Conservation (phyloP, 83 land plant species). For the Diphasiastrum complanatum region DNA sequence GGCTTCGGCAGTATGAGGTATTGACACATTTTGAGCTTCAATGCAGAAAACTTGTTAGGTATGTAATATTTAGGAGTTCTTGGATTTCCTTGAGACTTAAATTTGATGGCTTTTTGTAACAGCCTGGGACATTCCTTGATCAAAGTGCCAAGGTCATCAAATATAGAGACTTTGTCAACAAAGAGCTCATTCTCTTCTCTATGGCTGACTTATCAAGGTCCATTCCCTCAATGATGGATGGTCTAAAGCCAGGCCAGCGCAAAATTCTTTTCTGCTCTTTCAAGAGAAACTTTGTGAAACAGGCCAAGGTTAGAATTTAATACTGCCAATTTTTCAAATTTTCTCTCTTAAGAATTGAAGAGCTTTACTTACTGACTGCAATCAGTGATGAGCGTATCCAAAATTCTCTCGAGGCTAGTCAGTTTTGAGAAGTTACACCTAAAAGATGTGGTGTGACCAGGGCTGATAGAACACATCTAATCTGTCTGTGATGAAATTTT, state of each 20-base stretch:
- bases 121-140: conserved; percentile 92
- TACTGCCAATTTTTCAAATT: background rate
- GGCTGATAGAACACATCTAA: background rate
- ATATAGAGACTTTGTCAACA: conserved; percentile 90
- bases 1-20: conserved; percentile 95
- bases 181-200: conserved; percentile 91
- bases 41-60: background rate
- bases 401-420: background rate
- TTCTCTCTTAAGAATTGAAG: background rate
- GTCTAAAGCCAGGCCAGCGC: conserved; percentile 95
- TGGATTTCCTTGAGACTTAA: background rate
- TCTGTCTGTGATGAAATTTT: background rate
- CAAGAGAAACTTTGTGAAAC: conserved; percentile 84
- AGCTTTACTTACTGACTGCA: background rate
- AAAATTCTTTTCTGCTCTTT: conserved; percentile 89
- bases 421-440: background rate
- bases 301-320: conserved; percentile 64
- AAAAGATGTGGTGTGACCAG: background rate
- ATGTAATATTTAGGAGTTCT: background rate
- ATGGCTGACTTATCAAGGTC: conserved; percentile 92
- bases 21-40: too few species aligned
- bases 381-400: background rate
- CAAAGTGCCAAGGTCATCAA: conserved; percentile 64
- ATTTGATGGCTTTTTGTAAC: background rate
- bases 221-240: conserved; percentile 97